These are phyloP conservation scores for Tolypocladium capitatum DNA, from an alignment of 2,329 filamentous ascomycete species.

Conservation along the genomic window DNA sequence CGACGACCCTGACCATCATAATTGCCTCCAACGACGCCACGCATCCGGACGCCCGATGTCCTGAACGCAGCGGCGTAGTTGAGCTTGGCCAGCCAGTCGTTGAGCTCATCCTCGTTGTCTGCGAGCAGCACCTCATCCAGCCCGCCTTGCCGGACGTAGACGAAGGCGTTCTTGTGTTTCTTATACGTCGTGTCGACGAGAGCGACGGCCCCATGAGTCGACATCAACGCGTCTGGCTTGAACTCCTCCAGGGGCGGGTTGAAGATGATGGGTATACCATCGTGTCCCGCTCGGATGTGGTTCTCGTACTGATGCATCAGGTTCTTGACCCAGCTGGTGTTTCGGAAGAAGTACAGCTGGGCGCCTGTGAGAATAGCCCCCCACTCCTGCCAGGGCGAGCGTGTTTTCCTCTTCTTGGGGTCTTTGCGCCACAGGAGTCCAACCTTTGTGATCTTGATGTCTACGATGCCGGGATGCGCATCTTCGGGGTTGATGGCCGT, in stretches of 20 bases:
- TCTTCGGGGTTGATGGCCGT: constrained; percentile 75
- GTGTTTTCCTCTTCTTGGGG: constrained; percentile 79
- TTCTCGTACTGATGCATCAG: constrained; percentile 79
- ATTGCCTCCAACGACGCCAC: constrained; percentile 70
- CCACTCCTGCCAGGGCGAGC: constrained; percentile 98
- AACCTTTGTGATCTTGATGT: constrained; percentile 95
- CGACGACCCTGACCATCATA: constrained; percentile 72
- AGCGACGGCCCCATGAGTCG: constrained; percentile 84
- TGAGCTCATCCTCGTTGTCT: constrained; percentile 81
- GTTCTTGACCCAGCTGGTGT: constrained; percentile 82
- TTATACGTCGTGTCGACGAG: constrained; percentile 77
- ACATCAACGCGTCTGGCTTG: constrained; percentile 87
- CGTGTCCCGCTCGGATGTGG: constrained; percentile 65
- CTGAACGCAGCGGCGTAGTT: constrained; percentile 94
- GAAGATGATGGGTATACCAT: constrained; percentile 70
- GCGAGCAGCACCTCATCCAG: constrained; percentile 85
- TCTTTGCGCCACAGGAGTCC: constrained; percentile 93
- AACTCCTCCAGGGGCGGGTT: constrained; percentile 82
- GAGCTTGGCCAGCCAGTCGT: constrained; percentile 91
- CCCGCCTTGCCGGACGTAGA: constrained; percentile 76
- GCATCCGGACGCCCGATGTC: constrained; percentile 80
- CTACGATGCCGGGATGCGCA: constrained; percentile 82
- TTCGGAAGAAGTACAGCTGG: constrained; percentile 92
- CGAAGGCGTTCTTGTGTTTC: constrained; percentile 90
- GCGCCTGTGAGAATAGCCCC: constrained; percentile 93